Evolutionary conservation across 129 eudicot genomes (phyloP), one percentile per base, ranked within the genome.

Genomic region (Silybum marianum): DNA sequence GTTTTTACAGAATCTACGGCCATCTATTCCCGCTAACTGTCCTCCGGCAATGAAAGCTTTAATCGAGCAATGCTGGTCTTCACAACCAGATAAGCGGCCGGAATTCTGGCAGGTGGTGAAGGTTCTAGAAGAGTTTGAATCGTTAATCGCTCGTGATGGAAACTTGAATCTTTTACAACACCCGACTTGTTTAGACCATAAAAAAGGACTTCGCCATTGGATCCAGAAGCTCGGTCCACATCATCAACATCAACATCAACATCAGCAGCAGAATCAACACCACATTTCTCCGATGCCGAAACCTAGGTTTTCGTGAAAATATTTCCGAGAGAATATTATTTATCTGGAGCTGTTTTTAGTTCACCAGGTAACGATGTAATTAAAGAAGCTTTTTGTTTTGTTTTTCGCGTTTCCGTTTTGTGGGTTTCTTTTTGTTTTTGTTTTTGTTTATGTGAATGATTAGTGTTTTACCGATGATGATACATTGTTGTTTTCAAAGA

Each of bases 1-100:
- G 10, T 19, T 42, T 91, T 83, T 75, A 24, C 90, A 94, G 98
- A 90, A 90, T 84, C 77, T 90, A 80, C 89, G 98, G 68, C 98
- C 98, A 24, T 54, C 86, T 58, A 44, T 92, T 76, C 98, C 98
- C 1, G 86, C 10, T 18, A 80, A 83, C 79, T 94, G 97, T 74
- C 91, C 96, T 19, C 87, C 90, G 19, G 97, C 94, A 10, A 90
- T 94, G 97, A 89, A 76, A 84, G 93, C 96, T 1, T 78, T 94
- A 71, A 92, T 94, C 6, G 98, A 94, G 81, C 98, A 90, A 83
- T 94, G 98, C 36, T 94, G 98, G 98, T 86, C 93, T 28, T 14
- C 81, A 46, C 85, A 90, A 13, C 96, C 98, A 3, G 96, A 94
- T 46, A 90, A 89, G 81, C 88, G 98, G 90, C 98, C 98, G 0